Conservation (phyloP, 2,329 filamentous ascomycete species). For the Aspergillus clavatus region DNA sequence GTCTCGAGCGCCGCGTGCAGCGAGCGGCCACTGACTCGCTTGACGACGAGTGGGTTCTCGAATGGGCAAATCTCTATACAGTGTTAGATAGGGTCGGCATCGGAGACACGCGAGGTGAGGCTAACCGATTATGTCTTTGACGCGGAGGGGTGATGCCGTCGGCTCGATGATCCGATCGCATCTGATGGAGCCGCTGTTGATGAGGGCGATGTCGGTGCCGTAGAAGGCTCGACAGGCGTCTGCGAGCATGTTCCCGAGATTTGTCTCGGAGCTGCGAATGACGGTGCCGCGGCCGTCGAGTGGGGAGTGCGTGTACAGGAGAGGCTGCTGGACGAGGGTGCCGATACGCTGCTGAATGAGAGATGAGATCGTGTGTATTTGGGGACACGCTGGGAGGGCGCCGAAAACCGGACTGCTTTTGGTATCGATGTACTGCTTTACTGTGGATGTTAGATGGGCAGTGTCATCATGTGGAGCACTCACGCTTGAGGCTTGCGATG, state of each 20-base stretch:
- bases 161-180: constrained; percentile 17
- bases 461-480: background rate
- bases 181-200: constrained; percentile 23
- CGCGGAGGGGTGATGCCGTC: constrained; percentile 8
- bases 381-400: background rate
- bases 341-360: constrained; percentile 16
- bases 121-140: constrained; percentile 21
- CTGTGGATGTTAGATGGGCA: constrained; percentile 3
- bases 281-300: constrained; percentile 17
- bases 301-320: constrained; percentile 13
- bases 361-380: constrained; percentile 1
- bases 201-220: constrained; percentile 19
- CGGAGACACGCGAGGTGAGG: background rate
- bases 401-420: constrained; percentile 1
- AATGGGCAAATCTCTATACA: constrained; percentile 20
- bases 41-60: constrained; percentile 21
- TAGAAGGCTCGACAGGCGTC: constrained; percentile 23
- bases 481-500: constrained; percentile 3
- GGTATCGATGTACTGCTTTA: constrained; percentile 13
- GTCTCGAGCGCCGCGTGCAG: constrained; percentile 19
- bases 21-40: constrained; percentile 11
- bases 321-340: constrained; percentile 14
- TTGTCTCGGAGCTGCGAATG: constrained; percentile 21
- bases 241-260: constrained; percentile 23
- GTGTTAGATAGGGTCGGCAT: background rate